phyloP scores from a whole-genome alignment of 192 early-diverging fungal genomes.

The Linnemannia schmuckeri region DNA sequence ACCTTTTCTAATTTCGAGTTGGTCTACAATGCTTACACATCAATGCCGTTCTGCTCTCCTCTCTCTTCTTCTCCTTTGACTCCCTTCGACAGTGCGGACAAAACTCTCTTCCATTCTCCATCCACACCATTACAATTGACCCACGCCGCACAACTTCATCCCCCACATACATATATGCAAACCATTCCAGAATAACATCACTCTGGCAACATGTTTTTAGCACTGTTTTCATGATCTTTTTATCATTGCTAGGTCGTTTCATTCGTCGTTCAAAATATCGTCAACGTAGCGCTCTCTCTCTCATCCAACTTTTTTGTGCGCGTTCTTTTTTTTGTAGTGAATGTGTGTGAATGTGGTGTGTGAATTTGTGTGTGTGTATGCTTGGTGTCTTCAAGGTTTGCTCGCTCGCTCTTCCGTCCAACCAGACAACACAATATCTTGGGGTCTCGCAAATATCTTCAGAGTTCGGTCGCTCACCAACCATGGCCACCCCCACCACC shows the following conservation, averaged over 20 bases:
- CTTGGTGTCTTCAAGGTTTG: background rate
- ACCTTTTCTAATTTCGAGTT: background rate
- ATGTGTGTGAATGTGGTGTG: background rate
- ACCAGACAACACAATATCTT: background rate
- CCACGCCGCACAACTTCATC: background rate
- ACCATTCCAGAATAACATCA: background rate
- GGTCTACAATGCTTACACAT: background rate
- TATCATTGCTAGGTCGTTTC: conserved; percentile 4
- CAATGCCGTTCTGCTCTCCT: background rate
- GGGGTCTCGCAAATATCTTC: background rate
- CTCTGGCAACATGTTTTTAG: background rate
- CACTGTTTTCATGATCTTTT: background rate
- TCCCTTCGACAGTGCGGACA: background rate
- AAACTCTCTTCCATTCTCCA: background rate
- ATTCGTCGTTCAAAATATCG: background rate
- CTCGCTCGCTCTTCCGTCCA: background rate
- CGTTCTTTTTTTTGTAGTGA: background rate
- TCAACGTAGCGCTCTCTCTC: background rate
- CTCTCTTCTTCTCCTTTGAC: background rate
- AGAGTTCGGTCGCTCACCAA: background rate
- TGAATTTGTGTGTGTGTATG: background rate
- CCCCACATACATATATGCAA: background rate
- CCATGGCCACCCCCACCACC: conserved; percentile 14
- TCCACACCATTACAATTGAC: background rate
- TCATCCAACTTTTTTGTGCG: background rate